Conservation (phyloP, 2,329 filamentous ascomycete species). For the Fusarium sp. region DNA sequence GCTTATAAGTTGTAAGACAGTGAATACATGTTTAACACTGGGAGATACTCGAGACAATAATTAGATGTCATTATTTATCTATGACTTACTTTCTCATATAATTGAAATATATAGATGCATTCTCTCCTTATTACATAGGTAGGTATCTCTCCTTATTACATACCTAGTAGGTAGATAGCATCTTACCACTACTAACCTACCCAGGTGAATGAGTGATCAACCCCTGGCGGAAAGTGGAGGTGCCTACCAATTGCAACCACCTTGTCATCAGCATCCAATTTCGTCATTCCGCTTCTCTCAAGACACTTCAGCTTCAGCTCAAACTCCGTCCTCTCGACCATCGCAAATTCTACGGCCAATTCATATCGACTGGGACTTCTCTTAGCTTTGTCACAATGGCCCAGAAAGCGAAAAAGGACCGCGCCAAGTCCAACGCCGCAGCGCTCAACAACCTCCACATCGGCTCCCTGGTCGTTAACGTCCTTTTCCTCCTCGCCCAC, state of each 20-base stretch:
- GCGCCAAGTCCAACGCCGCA: conserved; percentile 79
- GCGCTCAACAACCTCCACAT: conserved; percentile 84
- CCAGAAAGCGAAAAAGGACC: conserved; percentile 70
- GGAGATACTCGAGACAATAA: background rate
- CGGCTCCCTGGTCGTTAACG: conserved; percentile 76
- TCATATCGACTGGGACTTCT: background rate
- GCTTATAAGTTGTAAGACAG: too few relatives aligned
- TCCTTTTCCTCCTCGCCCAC: conserved; percentile 77
- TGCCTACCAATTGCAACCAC: conserved; percentile 21
- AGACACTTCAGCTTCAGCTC: background rate
- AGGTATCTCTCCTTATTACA: too few relatives aligned
- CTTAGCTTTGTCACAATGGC: conserved; percentile 57
- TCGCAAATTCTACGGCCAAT: background rate
- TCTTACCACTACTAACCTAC: too few relatives aligned
- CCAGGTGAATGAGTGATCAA: too few relatives aligned
- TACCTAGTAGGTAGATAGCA: too few relatives aligned
- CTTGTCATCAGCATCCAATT: conserved; percentile 10
- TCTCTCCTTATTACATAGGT: too few relatives aligned
- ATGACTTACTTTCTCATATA: background rate
- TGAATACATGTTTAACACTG: too few relatives aligned
- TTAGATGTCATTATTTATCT: background rate
- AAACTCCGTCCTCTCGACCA: background rate
- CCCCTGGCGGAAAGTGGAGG: conserved; percentile 28
- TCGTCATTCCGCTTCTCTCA: conserved; percentile 27
- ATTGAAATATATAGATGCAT: background rate